Percentiles rank a stretch among this genome's conserved stretches.
These are phyloP conservation scores for Dioszegia crocea DNA, from an alignment of 768 basidiomycete species.

Conservation along the genomic window DNA sequence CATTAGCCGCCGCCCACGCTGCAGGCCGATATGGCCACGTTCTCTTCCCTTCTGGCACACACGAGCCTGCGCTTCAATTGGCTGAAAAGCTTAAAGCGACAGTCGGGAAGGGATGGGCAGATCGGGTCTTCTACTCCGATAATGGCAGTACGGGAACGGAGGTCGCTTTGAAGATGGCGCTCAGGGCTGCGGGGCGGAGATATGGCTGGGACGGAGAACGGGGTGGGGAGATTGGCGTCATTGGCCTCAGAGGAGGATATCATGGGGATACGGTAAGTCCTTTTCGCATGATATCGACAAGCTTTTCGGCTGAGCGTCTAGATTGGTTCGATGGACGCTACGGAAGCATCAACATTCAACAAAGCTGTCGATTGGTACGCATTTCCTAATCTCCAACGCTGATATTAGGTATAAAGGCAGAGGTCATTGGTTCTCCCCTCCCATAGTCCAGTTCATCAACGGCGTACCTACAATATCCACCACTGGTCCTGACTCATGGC, in stretches of 20 bases:
- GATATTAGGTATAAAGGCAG: conserved; percentile 63
- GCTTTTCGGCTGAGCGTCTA: conserved; percentile 9
- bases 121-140: conserved; percentile 85
- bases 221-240: conserved; percentile 60
- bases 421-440: conserved; percentile 91
- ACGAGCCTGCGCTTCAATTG: conserved; percentile 76
- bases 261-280: conserved; percentile 75
- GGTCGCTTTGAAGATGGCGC: conserved; percentile 94
- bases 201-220: conserved; percentile 46
- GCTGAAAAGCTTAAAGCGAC: conserved; percentile 68
- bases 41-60: conserved; percentile 85
- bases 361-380: conserved; percentile 75
- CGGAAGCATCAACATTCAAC: conserved; percentile 72
- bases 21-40: conserved; percentile 95
- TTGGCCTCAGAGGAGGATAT: conserved; percentile 88
- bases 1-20: conserved; percentile 80
- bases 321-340: conserved; percentile 94
- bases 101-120: conserved; percentile 86
- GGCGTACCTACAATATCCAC: conserved; percentile 53
- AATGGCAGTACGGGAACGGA: conserved; percentile 96
- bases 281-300: neutral
- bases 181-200: conserved; percentile 56
- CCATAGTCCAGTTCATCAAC: conserved; percentile 65
- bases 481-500: conserved; percentile 41
- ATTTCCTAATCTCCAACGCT: neutral